phyloP scores from a whole-genome alignment of 352 stramenopile genomes.

The Phytophthora idaei region DNA sequence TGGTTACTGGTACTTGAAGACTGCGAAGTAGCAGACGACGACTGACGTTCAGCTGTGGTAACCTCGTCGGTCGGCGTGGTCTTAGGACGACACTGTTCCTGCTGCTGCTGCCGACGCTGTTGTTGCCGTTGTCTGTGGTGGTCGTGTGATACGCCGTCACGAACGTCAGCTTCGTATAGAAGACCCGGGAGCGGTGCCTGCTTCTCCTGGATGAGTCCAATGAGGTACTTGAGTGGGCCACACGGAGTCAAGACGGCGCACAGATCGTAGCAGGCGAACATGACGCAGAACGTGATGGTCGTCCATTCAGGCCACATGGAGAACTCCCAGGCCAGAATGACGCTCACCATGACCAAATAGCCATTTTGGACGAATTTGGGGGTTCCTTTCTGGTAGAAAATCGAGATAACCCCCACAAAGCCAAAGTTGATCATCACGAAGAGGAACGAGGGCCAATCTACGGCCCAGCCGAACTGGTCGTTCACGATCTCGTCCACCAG shows the following conservation, averaged over 20 bases:
- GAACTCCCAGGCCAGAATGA: slow-evolving; percentile 98
- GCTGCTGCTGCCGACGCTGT: slow-evolving; percentile 24
- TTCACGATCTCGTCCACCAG: slow-evolving; percentile 84
- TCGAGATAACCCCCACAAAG: slow-evolving; percentile 87
- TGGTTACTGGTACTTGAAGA: slow-evolving; percentile 39
- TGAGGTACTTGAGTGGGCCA: slow-evolving; percentile 94
- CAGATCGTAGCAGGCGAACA: slow-evolving; percentile 98
- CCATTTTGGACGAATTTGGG: slow-evolving; percentile 91
- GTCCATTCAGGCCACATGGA: slow-evolving; percentile 96
- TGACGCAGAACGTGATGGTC: slow-evolving; percentile 91
- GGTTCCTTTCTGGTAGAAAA: slow-evolving; percentile 91
- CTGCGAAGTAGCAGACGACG: slow-evolving; percentile 46
- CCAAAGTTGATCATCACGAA: slow-evolving; percentile 93
- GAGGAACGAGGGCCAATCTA: slow-evolving; percentile 81
- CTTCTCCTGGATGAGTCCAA: slow-evolving; percentile 93
- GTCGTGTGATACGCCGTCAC: slow-evolving; percentile 70
- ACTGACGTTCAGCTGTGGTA: slow-evolving; percentile 26
- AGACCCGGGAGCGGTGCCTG: slow-evolving; percentile 91
- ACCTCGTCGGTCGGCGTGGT: slow-evolving; percentile 20
- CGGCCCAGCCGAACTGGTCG: slow-evolving; percentile 70
- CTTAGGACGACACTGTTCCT: slow-evolving; percentile 27
- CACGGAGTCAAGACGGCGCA: slow-evolving; percentile 98
- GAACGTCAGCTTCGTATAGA: slow-evolving; percentile 95
- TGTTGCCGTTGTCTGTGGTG: slow-evolving; percentile 29
- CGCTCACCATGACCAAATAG: slow-evolving; percentile 95